A percentile compares a stretch with the other conserved stretches of the same genome.
These are phyloP conservation scores for Zygosaccharomyces rouxii DNA, from an alignment of 805 yeast species.

Conservation along the genomic window DNA sequence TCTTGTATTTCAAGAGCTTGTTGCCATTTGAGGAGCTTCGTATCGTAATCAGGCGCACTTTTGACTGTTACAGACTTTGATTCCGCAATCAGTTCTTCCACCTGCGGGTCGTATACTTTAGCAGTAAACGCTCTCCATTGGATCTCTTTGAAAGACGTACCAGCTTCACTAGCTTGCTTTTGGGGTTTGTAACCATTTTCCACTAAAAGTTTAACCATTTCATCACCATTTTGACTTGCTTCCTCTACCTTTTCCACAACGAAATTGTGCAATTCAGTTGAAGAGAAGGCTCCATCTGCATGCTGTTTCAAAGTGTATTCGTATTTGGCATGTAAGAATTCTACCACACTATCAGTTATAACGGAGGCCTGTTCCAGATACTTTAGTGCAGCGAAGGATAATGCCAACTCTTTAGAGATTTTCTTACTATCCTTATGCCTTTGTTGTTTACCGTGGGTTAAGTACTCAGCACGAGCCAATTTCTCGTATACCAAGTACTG, in stretches of 20 bases:
- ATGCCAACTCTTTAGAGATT: constrained; percentile 24
- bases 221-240: constrained; percentile 24
- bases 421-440: constrained; percentile 22
- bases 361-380: constrained; percentile 16
- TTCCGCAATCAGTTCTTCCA: constrained; percentile 55
- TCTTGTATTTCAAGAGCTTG: constrained; percentile 60
- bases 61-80: constrained; percentile 34
- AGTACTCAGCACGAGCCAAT: constrained; percentile 46
- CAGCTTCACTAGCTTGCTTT: constrained; percentile 19
- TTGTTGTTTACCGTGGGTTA: constrained; percentile 25
- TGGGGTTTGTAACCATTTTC: constrained; percentile 33
- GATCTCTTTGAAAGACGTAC: constrained; percentile 41
- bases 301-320: constrained; percentile 30
- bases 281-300: constrained; percentile 23
- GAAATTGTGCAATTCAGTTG: constrained; percentile 25
- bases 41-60: constrained; percentile 50
- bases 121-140: constrained; percentile 64
- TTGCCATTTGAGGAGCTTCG: constrained; percentile 59
- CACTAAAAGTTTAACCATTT: constrained; percentile 39
- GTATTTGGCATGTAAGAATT: constrained; percentile 25
- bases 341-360: constrained; percentile 19
- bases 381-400: constrained; percentile 26
- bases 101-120: constrained; percentile 59
- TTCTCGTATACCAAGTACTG: constrained; percentile 43
- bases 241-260: constrained; percentile 16